Evolutionary conservation across 2,329 filamentous ascomycete genomes (phyloP).

Genomic region (Penicillium sp.): DNA sequence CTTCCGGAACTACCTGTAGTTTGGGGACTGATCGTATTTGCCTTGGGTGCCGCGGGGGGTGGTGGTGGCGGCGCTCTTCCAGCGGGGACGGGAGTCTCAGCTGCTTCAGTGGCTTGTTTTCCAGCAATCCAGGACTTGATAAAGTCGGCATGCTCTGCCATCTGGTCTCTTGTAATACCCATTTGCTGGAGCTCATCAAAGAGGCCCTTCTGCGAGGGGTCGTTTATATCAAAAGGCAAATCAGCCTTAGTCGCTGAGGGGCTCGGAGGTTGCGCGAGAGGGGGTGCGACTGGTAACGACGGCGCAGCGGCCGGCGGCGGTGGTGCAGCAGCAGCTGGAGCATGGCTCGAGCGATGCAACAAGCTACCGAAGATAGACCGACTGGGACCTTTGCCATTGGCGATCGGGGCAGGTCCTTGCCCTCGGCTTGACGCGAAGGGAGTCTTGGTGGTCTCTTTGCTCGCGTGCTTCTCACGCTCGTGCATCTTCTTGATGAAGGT

Average conservation of each 20-base stretch:
- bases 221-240: slow-evolving; percentile 55
- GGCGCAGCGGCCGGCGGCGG: slow-evolving; percentile 24
- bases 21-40: slow-evolving; percentile 54
- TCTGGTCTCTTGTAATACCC: slow-evolving; percentile 65
- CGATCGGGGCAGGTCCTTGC: slow-evolving; percentile 42
- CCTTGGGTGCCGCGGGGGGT: slow-evolving; percentile 47
- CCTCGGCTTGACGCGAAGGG: slow-evolving; percentile 60
- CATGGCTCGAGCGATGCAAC: slow-evolving; percentile 47
- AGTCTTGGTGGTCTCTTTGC: slow-evolving; percentile 75
- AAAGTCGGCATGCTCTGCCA: slow-evolving; percentile 63
- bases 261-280: slow-evolving; percentile 24
- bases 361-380: slow-evolving; percentile 51
- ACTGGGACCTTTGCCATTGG: slow-evolving; percentile 46
- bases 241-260: slow-evolving; percentile 29
- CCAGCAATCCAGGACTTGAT: slow-evolving; percentile 65
- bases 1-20: slow-evolving; percentile 53
- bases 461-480: slow-evolving; percentile 91
- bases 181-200: slow-evolving; percentile 58
- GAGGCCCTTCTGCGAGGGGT: slow-evolving; percentile 59
- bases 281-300: slow-evolving; percentile 29
- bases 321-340: slow-evolving; percentile 33
- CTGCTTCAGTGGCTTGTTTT: slow-evolving; percentile 48
- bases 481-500: slow-evolving; percentile 97
- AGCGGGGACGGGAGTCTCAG: slow-evolving; percentile 36
- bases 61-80: slow-evolving; percentile 57